Conservation (phyloP, 2,329 filamentous ascomycete genomes). For the Cucurbitaria berberidis region DNA sequence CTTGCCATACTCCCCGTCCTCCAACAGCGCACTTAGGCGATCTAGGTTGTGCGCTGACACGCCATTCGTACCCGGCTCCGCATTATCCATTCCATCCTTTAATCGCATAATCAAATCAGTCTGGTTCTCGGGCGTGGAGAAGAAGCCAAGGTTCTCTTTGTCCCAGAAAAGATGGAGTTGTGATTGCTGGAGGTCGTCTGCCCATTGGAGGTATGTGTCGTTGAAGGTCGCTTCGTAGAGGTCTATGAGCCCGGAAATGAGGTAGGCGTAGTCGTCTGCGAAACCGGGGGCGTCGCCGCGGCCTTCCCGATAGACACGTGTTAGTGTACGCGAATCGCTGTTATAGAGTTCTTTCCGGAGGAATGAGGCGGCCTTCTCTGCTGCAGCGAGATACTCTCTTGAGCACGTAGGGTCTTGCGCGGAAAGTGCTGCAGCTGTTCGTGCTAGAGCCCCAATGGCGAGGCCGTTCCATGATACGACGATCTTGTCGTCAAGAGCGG, state of each 20-base stretch:
- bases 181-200: constrained; percentile 77
- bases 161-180: constrained; percentile 84
- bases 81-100: constrained; percentile 94
- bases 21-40: constrained; percentile 73
- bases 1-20: constrained; percentile 67
- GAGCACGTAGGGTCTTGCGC: constrained; percentile 64
- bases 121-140: constrained; percentile 68
- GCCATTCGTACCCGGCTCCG: constrained; percentile 88
- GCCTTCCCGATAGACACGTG: constrained; percentile 74
- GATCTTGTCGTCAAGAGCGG: constrained; percentile 85
- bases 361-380: constrained; percentile 72
- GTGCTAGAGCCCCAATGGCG: constrained; percentile 80
- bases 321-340: constrained; percentile 64
- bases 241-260: constrained; percentile 81
- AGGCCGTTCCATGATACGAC: constrained; percentile 88
- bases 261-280: constrained; percentile 92
- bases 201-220: constrained; percentile 76
- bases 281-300: constrained; percentile 74
- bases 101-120: constrained; percentile 80
- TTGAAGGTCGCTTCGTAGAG: constrained; percentile 85
- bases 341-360: constrained; percentile 78
- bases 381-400: constrained; percentile 67
- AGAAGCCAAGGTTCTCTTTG: constrained; percentile 67
- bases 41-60: constrained; percentile 88
- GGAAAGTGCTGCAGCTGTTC: constrained; percentile 72